Base-by-base conservation (phyloP, 192 early-diverging fungal species). In the Backusella australiensis region DNA sequence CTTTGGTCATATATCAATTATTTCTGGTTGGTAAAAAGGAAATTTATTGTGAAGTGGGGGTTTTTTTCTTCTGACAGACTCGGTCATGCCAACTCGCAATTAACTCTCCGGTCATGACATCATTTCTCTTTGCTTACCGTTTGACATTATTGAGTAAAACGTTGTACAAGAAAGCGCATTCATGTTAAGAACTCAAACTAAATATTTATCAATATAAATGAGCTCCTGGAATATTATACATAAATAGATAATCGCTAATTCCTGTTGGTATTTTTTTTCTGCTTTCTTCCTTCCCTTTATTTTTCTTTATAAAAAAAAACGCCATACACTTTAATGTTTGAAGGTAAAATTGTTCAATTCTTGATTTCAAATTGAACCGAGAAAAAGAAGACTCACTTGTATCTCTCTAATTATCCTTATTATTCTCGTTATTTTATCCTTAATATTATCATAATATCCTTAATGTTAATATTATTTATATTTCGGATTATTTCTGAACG, bases 401-500 rank as follows among this genome's bases (percentile, higher is more conserved):
- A 4, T 44, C 46, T n/a, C 46, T 49, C 46, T n/a, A 49, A 49
- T 19, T 49, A n/a, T 49, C 46, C 46, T 49, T 49, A 49, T 49
- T 42, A 42, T 42, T 42, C 8, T 42, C 12, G 2, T 42, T 42
- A 12, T 15, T 49, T 49, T 49, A 49, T n/a, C 46, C 46, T 49
- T 49, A 49, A 1, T 49, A 49, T 49, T 49, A n/a, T 49, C 5
- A 49, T 49, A 15, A n/a, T 49, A 49, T 14, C 56, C 56, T 63
- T 63, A 63, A 29, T 63, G 26, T 29, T 63, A 14, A 63, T 63
- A 14, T 14, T 63, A 63, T 63, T 29, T 63, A 63, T 63, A 12
- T 59, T 63, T 63, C 56, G 56, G 56, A 63, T 63, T 63, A 63
- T 63, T 63, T 63, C 56, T 56, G 56, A 63, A 63, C 56, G 21